Base-by-base conservation (phyloP, 2,329 filamentous ascomycete genomes). In the Neoascochyta sp. region DNA sequence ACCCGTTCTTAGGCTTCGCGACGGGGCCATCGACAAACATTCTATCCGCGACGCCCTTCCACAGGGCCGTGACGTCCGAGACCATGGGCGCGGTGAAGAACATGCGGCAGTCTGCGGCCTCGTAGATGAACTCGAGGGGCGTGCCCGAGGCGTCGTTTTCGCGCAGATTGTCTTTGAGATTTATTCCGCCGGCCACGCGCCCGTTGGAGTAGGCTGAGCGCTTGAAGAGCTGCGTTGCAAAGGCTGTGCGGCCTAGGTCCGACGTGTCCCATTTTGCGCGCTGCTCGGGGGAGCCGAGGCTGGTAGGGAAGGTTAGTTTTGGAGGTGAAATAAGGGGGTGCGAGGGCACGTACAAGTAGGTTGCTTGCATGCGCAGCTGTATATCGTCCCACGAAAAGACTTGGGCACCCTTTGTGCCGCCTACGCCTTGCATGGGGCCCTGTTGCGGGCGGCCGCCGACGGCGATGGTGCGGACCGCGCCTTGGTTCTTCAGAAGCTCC, bases 401-500 rank as follows among this genome's bases (percentile, higher is more conserved):
- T 32, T 65, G 61, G 0, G 66, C 63, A 22, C 67, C 67, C 36
- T 68, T 68, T 16, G 65, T 66, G 4, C 67, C 67, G 21, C 65
- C 66, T 3, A 69, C 56, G 14, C 62, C 65, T 45, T 69, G 66
- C 49, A 66, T 68, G 23, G 65, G 63, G 7, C 61, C 60, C 12
- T 46, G 45, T 29, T 59, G 57, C 0, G 66, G 64, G 0, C 63
- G 62, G 7, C 67, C 67, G 13, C 67, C 67, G 3, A 70, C 47
- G 4, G 57, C 62, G 28, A 70, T 60, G 21, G 61, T 64, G 24
- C 63, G 60, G 18, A 69, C 60, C 15, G 57, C 62, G 7, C 57
- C 67, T 50, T 69, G 65, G 27, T 66, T 64, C 12, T 64, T 63
- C 49, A 70, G 64, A 4, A 70, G 49, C 36, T 70, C 67, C n/a